Evolutionary conservation across 306 rosid genomes (phyloP), one percentile per base, ranked within the genome.

Genomic region (Nissolia schottii): DNA sequence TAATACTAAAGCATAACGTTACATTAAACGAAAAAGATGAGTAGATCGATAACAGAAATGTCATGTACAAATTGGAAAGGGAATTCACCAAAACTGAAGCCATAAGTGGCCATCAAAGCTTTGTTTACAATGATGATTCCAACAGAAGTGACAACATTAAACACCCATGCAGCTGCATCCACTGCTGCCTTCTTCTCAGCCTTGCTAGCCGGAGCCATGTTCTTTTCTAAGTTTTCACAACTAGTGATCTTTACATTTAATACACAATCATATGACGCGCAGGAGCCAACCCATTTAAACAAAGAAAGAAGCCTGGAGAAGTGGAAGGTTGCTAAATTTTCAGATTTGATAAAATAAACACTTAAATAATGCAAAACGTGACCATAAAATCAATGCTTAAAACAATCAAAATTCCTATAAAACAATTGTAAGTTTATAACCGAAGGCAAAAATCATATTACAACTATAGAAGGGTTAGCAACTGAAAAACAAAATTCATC

Each of bases 141-240:
- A 79, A 92, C 96, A 50, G 98, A 92, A 11, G 98, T 86, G 62
- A 90, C 98, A 74, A 86, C 92, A 49, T 92, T 92, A 86, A 92
- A 90, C 95, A 86, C 78, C 98, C 96, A 90, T 27, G 98, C 89
- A 41, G 92, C 95, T 34, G 87, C 92, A 71, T 90, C 96, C 46
- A 82, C 81, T 31, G 88, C 82, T 27, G 96, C 98, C 77, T 88
- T 88, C 87, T 81, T 82, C 49, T 92, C 95, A 67, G 92, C 88
- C 85, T 81, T 92, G 82, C 87, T 80, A 62, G 85, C 5, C 2
- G 88, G 80, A 77, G 89, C 91, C 91, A 87, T 82, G 67, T 50
- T 66, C 60, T 67, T 61, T 78, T 29, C n/a, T 34, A n/a, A 12
- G 27, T 32, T 67, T 73, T 65, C 48, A 55, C 63, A 65, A 66